Conservation (phyloP, 108 stramenopile genomes). For the Asterionellopsis glacialis region DNA sequence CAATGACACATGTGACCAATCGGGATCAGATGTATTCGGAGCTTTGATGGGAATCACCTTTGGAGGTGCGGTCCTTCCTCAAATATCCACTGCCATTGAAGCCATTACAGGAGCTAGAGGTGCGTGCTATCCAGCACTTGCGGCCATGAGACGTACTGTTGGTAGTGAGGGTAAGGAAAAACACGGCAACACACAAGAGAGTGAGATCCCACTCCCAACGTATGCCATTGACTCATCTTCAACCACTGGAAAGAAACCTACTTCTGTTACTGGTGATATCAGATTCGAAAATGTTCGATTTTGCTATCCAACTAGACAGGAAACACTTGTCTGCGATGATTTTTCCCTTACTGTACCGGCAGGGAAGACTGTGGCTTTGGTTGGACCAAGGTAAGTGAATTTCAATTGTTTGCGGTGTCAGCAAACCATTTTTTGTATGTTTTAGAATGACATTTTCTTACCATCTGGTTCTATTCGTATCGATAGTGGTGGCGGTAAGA, state of each 20-base stretch:
- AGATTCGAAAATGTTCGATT: conserved; percentile 46
- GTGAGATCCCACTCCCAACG: conserved; percentile 19
- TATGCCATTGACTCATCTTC: conserved; percentile 65
- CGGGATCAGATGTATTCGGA: conserved; percentile 37
- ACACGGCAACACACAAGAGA: neutral
- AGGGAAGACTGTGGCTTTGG: conserved; percentile 66
- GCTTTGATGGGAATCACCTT: conserved; percentile 44
- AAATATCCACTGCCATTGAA: conserved; percentile 33
- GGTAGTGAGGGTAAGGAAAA: conserved; percentile 11
- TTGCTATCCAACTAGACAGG: conserved; percentile 56
- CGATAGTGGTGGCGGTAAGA: conserved; percentile 31
- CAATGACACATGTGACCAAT: conserved; percentile 31
- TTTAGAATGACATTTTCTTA: conserved; percentile 44
- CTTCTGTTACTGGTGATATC: conserved; percentile 39
- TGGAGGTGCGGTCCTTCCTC: conserved; percentile 42
- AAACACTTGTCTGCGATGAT: conserved; percentile 42
- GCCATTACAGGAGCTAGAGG: conserved; percentile 31
- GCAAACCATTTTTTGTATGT: no score
- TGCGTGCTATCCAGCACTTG: conserved; percentile 43
- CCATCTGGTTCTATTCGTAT: neutral
- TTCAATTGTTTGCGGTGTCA: neutral
- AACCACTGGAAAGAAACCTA: conserved; percentile 35
- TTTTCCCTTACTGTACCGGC: conserved; percentile 48
- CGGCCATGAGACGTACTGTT: conserved; percentile 30
- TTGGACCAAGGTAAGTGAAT: conserved; percentile 26